Evolutionary conservation across 257 asterid species (phyloP).

Genomic region (Hygrophila difformis): DNA sequence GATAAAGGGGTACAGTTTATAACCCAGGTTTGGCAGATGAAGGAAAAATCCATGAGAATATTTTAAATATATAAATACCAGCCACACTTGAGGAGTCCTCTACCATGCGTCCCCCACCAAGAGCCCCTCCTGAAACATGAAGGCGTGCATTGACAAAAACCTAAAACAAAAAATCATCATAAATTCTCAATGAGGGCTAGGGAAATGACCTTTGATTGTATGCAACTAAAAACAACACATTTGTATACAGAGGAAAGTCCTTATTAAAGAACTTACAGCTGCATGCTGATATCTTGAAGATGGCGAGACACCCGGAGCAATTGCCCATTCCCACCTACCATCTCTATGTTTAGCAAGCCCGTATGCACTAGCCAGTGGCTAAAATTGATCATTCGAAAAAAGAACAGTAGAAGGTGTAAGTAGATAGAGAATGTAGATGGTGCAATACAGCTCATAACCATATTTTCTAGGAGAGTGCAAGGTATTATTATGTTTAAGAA

Average conservation of each 20-base stretch:
- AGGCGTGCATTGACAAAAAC: conserved; percentile 97
- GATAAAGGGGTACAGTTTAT: background rate
- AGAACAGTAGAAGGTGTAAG: too few relatives aligned
- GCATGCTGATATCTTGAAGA: conserved; percentile 99
- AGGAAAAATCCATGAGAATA: conserved; percentile 9
- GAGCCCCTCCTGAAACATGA: conserved; percentile 98
- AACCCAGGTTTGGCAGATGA: background rate
- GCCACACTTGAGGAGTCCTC: conserved; percentile 99
- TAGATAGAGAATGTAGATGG: too few relatives aligned
- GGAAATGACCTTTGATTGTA: background rate
- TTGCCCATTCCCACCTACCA: conserved; percentile 99
- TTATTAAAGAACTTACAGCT: conserved; percentile 52
- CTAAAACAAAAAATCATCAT: conserved; percentile 27
- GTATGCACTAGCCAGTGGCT: conserved; percentile 96
- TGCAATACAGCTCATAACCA: too few relatives aligned
- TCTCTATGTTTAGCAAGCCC: conserved; percentile 99
- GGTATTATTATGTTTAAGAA: too few relatives aligned
- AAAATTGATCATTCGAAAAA: conserved; percentile 22
- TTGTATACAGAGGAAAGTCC: conserved; percentile 3
- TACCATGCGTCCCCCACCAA: conserved; percentile 99
- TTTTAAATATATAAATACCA: conserved; percentile 35
- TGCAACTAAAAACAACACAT: background rate
- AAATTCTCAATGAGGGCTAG: conserved; percentile 17
- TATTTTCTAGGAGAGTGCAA: too few relatives aligned
- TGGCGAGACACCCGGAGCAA: conserved; percentile 99